Percentiles rank a stretch among this genome's conserved stretches.
Conservation (phyloP, 768 basidiomycete species). For the Rhodocollybia butyracea region DNA sequence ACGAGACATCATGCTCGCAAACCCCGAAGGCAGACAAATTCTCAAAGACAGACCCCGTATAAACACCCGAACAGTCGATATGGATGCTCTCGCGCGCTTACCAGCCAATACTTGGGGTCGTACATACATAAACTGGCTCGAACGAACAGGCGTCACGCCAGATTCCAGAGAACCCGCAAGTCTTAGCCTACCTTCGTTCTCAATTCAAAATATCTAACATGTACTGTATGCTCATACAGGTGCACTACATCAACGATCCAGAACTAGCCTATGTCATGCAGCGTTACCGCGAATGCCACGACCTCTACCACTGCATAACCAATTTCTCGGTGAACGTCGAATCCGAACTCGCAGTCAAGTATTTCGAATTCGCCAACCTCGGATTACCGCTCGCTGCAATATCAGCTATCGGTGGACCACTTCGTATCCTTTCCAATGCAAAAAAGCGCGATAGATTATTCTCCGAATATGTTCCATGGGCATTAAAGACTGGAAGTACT, state of each 20-base stretch:
- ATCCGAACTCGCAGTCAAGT: conserved; percentile 91
- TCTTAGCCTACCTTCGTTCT: background rate
- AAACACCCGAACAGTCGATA: conserved; percentile 71
- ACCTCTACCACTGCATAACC: conserved; percentile 93
- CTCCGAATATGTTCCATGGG: conserved; percentile 90
- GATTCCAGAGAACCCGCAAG: conserved; percentile 87
- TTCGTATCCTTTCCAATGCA: conserved; percentile 64
- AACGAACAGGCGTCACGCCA: conserved; percentile 83
- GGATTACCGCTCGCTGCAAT: conserved; percentile 85
- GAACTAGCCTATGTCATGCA: conserved; percentile 98
- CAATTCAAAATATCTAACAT: background rate
- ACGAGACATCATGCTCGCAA: conserved; percentile 73
- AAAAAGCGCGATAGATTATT: conserved; percentile 57
- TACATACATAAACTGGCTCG: conserved; percentile 88
- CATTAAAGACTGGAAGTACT: conserved; percentile 74
- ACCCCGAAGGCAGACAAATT: conserved; percentile 80
- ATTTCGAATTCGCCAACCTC: conserved; percentile 91
- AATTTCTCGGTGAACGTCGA: conserved; percentile 86
- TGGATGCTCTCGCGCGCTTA: conserved; percentile 60
- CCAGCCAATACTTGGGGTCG: conserved; percentile 82
- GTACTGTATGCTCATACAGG: conserved; percentile 41
- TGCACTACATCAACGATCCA: conserved; percentile 91
- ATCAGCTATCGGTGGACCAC: conserved; percentile 74
- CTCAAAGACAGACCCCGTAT: conserved; percentile 82
- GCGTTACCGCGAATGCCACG: conserved; percentile 96